These are phyloP conservation scores for Penicillium sp. DNA, from an alignment of 2,329 filamentous ascomycete species.

Conservation along the genomic window DNA sequence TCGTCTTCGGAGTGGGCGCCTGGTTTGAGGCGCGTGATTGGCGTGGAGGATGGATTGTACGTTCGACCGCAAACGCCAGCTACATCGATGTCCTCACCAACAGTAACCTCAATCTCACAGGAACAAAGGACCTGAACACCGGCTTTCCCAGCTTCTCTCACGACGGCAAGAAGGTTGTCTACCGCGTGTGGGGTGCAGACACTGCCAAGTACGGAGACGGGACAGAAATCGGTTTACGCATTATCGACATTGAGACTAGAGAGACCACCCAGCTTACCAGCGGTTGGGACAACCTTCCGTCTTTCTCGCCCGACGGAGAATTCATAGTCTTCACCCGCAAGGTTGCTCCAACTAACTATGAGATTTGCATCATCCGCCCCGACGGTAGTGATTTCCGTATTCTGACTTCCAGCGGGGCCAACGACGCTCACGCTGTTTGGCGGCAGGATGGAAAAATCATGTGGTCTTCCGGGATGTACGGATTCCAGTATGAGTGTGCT, in stretches of 20 bases:
- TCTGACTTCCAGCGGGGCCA: conserved; percentile 16
- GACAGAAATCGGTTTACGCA: conserved; percentile 10
- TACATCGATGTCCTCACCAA: conserved; percentile 5
- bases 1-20: conserved; percentile 20
- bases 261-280: conserved; percentile 8
- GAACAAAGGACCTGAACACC: conserved; percentile 1
- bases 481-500: conserved; percentile 43
- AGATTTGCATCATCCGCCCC: conserved; percentile 40
- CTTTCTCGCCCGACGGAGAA: conserved; percentile 13
- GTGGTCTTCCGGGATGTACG: conserved; percentile 43
- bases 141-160: conserved; percentile 17
- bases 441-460: conserved; percentile 42
- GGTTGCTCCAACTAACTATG: conserved; percentile 4
- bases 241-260: conserved; percentile 12
- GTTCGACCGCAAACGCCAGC: conserved; percentile 8
- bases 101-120: background rate
- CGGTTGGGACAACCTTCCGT: conserved; percentile 13
- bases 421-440: conserved; percentile 48
- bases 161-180: conserved; percentile 14
- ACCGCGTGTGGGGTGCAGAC: conserved; percentile 10
- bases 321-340: conserved; percentile 18
- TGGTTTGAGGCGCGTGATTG: conserved; percentile 13
- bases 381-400: conserved; percentile 37
- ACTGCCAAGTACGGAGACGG: background rate
- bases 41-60: conserved; percentile 9